These are phyloP conservation scores for Isatis tinctoria DNA, from an alignment of 345 rosid species.

Conservation along the genomic window DNA sequence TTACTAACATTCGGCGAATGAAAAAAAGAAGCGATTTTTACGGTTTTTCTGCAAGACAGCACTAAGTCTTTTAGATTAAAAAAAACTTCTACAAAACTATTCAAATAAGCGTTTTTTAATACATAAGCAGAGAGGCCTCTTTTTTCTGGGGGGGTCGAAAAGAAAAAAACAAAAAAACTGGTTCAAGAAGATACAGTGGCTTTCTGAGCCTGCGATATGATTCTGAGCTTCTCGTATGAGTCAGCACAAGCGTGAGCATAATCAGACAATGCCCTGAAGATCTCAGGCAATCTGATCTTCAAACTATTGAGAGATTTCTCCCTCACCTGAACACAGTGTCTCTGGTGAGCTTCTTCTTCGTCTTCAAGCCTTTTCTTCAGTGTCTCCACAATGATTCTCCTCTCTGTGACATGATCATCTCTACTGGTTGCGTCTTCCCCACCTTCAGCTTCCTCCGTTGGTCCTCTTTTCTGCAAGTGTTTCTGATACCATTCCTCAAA, in stretches of 20 bases:
- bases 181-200: conserved; percentile 7
- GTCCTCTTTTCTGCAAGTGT: conserved; percentile 51
- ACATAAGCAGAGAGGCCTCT: neutral
- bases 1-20: neutral
- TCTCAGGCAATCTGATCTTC: conserved; percentile 75
- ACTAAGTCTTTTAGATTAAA: neutral
- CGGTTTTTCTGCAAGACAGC: neutral
- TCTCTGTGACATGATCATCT: conserved; percentile 77
- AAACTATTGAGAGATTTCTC: conserved; percentile 86
- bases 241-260: conserved; percentile 65
- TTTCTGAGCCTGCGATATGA: conserved; percentile 37
- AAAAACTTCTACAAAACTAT: neutral
- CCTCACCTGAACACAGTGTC: conserved; percentile 80
- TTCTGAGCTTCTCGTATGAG: conserved; percentile 58
- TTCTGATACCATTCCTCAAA: conserved; percentile 89
- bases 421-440: conserved; percentile 48
- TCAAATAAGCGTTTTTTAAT: neutral
- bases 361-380: conserved; percentile 73
- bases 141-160: neutral
- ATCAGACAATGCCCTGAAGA: conserved; percentile 76
- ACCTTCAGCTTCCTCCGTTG: conserved; percentile 46
- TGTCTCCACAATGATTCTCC: conserved; percentile 61
- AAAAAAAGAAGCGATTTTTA: too few relatives aligned
- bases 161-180: neutral
- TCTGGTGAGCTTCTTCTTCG: conserved; percentile 59